Percentiles rank a stretch among this genome's conserved stretches.
Evolutionary conservation across 164 flowering plant species (phyloP).

Genomic region (Pachysandra terminalis): DNA sequence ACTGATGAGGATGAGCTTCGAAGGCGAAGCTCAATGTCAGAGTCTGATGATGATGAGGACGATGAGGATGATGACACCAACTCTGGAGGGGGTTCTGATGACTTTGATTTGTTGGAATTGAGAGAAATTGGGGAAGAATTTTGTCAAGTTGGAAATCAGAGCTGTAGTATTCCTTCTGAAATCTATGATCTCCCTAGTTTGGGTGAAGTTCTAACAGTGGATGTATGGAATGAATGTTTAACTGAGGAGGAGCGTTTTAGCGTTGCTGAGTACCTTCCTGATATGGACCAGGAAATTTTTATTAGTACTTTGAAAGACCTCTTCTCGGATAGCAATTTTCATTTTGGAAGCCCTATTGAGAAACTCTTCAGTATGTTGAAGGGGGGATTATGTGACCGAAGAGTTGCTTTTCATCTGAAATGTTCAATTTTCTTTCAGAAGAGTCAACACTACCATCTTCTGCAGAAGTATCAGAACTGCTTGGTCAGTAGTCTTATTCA

Average conservation of each 20-base stretch:
- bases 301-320: conserved; percentile 68
- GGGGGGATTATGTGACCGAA: conserved; percentile 92
- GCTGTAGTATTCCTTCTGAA: conserved; percentile 71
- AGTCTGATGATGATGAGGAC: conserved; percentile 44
- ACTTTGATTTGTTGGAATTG: conserved; percentile 72
- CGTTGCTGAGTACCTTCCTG: conserved; percentile 72
- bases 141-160: conserved; percentile 67
- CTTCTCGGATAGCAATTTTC: conserved; percentile 60
- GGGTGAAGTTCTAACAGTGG: conserved; percentile 63
- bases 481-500: conserved; percentile 63
- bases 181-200: conserved; percentile 81
- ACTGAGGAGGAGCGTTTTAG: conserved; percentile 77
- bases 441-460: conserved; percentile 58
- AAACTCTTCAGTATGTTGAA: conserved; percentile 71
- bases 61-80: conserved; percentile 69
- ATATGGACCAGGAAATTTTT: conserved; percentile 72
- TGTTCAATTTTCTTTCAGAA: conserved; percentile 68
- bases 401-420: conserved; percentile 77
- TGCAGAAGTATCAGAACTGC: conserved; percentile 73
- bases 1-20: conserved; percentile 70
- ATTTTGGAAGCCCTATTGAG: conserved; percentile 80
- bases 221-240: conserved; percentile 84
- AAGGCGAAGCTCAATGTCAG: conserved; percentile 32
- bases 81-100: conserved; percentile 89
- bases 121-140: conserved; percentile 79